phyloP scores from a whole-genome alignment of 2,329 filamentous ascomycete species.

The Sphaerostilbella broomeana region DNA sequence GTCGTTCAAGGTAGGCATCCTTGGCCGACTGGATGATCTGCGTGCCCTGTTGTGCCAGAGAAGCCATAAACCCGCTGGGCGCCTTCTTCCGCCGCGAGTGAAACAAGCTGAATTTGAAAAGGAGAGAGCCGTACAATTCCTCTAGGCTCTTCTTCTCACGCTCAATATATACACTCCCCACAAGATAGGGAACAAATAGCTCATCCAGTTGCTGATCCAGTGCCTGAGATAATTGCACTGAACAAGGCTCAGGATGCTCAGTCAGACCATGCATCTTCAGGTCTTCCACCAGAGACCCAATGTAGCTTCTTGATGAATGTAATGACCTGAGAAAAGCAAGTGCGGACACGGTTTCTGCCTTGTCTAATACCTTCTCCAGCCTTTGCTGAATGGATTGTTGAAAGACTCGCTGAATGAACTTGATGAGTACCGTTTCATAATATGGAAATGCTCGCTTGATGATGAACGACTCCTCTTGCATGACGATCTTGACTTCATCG shows the following conservation, averaged over 20 bases:
- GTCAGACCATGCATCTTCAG: conserved; percentile 90
- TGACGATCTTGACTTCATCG: conserved; percentile 90
- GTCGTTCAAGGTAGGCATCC: conserved; percentile 81
- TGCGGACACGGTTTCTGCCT: conserved; percentile 85
- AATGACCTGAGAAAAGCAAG: conserved; percentile 85
- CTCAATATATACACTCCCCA: conserved; percentile 64
- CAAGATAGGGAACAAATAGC: conserved; percentile 64
- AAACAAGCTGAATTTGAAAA: conserved; percentile 97
- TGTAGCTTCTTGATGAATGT: conserved; percentile 85
- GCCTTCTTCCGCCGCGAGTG: conserved; percentile 83
- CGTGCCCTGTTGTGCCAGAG: conserved; percentile 80
- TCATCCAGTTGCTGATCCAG: conserved; percentile 71
- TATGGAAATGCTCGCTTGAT: conserved; percentile 96
- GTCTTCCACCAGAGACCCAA: conserved; percentile 81
- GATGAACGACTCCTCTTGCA: conserved; percentile 94
- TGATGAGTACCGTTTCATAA: conserved; percentile 86
- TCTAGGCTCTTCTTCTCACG: conserved; percentile 64
- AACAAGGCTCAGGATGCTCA: conserved; percentile 87
- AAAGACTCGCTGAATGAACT: conserved; percentile 92
- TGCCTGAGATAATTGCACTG: conserved; percentile 74
- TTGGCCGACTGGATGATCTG: conserved; percentile 82
- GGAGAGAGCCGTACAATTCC: conserved; percentile 79
- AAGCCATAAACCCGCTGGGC: conserved; percentile 86
- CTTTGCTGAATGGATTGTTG: conserved; percentile 97
- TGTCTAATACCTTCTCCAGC: conserved; percentile 90